Base-by-base conservation (phyloP, 2,329 filamentous ascomycete species). In the Akanthomyces muscarius region DNA sequence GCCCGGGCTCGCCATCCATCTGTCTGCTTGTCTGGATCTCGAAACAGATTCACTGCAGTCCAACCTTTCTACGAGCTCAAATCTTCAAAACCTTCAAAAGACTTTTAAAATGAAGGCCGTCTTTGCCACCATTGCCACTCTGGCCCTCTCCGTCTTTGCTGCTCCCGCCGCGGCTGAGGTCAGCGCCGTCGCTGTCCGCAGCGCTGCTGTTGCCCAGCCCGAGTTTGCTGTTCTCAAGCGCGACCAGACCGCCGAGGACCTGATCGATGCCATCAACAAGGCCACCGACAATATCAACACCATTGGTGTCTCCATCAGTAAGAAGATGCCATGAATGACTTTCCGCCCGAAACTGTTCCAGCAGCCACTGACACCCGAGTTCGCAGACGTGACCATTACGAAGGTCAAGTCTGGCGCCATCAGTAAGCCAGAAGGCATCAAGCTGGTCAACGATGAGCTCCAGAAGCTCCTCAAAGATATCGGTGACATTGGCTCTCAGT, bases 241-340 rank as follows among this genome's bases (percentile, higher is more conserved):
- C 54, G 54, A 28, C 8, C 54, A 47, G 54, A 30, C 41, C 25
- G 28, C 42, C 23, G 41, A 57, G 25, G 54, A 47, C 11, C 54
- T 57, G 28, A 57, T 57, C 54, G 36, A 25, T 25, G 42, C 54
- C 54, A 57, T 57, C 42, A 23, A 33, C 28, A 47, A 45, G 25
- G 42, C 28, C 18, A 47, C 54, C 7, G n/a, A 23, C 25, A 57
- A 57, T 16, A 36, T 57, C 54, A 45, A 47, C 16, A 33, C 25
- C 23, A 47, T 47, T 16, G 54, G 41, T 25, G 42, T 23, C 25
- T 33, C 54, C 13, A 42, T 57, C 28, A 57, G 54, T 57, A 47
- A 47, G 54, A 21, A 5, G 16, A 11, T 47, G 3, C 33, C 33
- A 18, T 21, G 11, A n/a, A 36, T 36, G 33, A 36, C 7, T 16